Percentiles rank a stretch among this genome's conserved stretches.
Evolutionary conservation across 768 basidiomycete genomes (phyloP).

Genomic region (Symmetrospora coprosmae): DNA sequence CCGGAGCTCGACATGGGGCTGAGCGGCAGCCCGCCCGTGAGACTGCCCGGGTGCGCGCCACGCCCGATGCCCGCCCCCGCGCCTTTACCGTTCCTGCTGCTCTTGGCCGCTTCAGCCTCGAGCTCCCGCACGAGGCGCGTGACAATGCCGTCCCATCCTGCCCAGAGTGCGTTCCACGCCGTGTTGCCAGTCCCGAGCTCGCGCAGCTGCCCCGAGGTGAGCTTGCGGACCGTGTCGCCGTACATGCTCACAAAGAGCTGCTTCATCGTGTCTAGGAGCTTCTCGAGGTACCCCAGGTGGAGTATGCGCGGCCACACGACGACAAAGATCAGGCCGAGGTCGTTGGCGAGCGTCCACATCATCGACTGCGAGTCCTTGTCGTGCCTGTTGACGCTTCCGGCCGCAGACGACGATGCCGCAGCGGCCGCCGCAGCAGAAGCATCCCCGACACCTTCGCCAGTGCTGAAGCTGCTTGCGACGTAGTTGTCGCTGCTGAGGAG

Average conservation of each 20-base stretch:
- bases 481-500: neutral
- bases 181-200: slow-evolving; percentile 3
- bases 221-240: slow-evolving; percentile 63
- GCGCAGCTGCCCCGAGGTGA: slow-evolving; percentile 46
- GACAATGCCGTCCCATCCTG: slow-evolving; percentile 68
- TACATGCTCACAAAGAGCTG: slow-evolving; percentile 74
- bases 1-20: too few relatives aligned
- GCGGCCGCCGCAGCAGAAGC: too few relatives aligned
- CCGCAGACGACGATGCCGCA: too few relatives aligned
- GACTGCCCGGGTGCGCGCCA: too few relatives aligned
- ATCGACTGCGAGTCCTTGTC: slow-evolving; percentile 41
- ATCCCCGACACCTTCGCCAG: too few relatives aligned
- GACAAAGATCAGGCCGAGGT: slow-evolving; percentile 90
- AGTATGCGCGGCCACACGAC: slow-evolving; percentile 94
- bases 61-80: too few relatives aligned
- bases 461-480: neutral
- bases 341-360: slow-evolving; percentile 88
- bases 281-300: slow-evolving; percentile 83
- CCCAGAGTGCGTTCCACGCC: slow-evolving; percentile 29
- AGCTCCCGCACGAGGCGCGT: slow-evolving; percentile 58
- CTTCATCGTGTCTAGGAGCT: slow-evolving; percentile 65
- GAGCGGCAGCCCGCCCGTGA: too few relatives aligned
- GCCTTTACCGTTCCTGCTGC: neutral
- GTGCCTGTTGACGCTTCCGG: neutral
- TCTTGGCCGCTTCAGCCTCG: slow-evolving; percentile 54